Evolutionary conservation across 1,284 basidiomycete genomes (phyloP).

Genomic region (Neonothopanus nambi): DNA sequence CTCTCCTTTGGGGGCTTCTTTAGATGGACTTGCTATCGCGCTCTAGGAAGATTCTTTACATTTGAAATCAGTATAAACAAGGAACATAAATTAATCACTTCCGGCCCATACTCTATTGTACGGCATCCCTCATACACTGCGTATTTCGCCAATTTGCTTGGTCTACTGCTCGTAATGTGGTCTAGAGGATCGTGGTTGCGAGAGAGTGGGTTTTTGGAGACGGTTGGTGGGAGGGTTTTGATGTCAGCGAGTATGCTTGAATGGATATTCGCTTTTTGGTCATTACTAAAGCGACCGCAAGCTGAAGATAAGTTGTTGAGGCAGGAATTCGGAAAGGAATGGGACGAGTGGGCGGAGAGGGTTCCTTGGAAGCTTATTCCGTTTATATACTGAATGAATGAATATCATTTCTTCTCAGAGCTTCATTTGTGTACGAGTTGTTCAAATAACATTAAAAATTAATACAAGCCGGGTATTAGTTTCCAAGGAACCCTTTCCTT

Average conservation of each 20-base stretch:
- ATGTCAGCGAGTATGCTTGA: constrained; percentile 26
- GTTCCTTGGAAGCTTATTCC: constrained; percentile 41
- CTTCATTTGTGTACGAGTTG: no score
- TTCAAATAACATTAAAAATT: no score
- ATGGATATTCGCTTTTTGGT: constrained; percentile 29
- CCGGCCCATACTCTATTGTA: constrained; percentile 27
- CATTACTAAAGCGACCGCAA: constrained; percentile 35
- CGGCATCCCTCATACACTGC: constrained; percentile 31
- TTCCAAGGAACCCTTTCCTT: no score
- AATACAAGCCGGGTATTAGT: no score
- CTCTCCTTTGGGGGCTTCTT: not conserved
- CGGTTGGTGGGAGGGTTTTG: constrained; percentile 26
- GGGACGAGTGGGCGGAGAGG: constrained; percentile 36
- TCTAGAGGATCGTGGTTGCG: constrained; percentile 37
- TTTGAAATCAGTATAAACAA: constrained; percentile 28
- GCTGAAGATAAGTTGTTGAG: constrained; percentile 39
- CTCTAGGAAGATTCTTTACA: constrained; percentile 24
- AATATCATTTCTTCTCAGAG: no score
- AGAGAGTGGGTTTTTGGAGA: constrained; percentile 36
- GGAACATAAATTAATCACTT: constrained; percentile 27
- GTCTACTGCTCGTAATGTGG: not conserved
- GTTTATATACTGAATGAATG: constrained; percentile 28
- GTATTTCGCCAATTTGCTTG: not conserved
- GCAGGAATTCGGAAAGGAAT: constrained; percentile 35
- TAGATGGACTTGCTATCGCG: constrained; percentile 17